Evolutionary conservation across 257 asterid genomes (phyloP).

Genomic region (Cordia subcordata): DNA sequence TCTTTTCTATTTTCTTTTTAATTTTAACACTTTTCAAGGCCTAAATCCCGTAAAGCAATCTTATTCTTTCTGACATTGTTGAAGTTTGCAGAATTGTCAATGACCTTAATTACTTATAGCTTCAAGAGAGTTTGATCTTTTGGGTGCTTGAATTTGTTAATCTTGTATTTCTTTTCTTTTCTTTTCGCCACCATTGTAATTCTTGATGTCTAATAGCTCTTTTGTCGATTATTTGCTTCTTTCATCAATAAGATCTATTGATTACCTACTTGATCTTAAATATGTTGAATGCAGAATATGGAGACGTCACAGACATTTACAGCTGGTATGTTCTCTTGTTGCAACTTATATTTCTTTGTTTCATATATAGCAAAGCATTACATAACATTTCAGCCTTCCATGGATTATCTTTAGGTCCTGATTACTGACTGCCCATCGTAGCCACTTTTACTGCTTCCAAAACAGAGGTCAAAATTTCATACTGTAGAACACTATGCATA

Average conservation of each 20-base stretch:
- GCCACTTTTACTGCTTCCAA: no score
- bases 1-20: no score
- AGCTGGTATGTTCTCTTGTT: constrained; percentile 56
- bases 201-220: not conserved
- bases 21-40: no score
- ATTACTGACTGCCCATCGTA: no score
- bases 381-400: not conserved
- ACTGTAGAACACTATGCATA: no score
- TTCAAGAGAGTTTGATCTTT: not conserved
- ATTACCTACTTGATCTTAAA: constrained; percentile 6
- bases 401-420: no score
- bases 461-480: no score
- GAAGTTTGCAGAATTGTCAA: not conserved
- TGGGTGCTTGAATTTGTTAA: not conserved
- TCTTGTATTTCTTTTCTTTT: not conserved
- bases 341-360: not conserved
- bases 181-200: not conserved
- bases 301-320: constrained; percentile 83
- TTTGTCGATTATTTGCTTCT: not conserved
- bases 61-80: not conserved
- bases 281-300: constrained; percentile 67
- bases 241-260: not conserved
- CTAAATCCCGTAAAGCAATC: not conserved
- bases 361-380: not conserved
- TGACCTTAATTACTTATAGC: not conserved